Percentiles rank a stretch among this genome's conserved stretches.
phyloP scores from a whole-genome alignment of 129 eudicot species.

The Dittrichia graveolens region DNA sequence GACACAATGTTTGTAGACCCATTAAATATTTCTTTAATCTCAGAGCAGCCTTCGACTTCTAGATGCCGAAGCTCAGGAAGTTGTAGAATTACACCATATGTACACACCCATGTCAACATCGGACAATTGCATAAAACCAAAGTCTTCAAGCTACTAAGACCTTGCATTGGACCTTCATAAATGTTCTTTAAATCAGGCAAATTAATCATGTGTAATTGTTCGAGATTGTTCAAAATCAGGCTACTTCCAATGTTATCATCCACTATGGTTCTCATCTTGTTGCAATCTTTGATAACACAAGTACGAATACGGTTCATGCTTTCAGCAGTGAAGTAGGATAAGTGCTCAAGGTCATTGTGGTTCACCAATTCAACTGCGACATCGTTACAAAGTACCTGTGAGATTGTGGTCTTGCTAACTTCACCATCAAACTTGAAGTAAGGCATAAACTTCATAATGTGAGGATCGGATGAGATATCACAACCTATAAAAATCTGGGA shows the following conservation, averaged over 20 bases:
- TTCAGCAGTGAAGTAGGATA: slow-evolving; percentile 17
- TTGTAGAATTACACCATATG: slow-evolving; percentile 23
- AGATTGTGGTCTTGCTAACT: slow-evolving; percentile 17
- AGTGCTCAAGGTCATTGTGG: slow-evolving; percentile 29
- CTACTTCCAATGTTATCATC: slow-evolving; percentile 12
- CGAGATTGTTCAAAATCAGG: slow-evolving; percentile 20
- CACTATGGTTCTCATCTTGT: slow-evolving; percentile 20
- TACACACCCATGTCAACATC: slow-evolving; percentile 6
- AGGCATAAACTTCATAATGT: slow-evolving; percentile 12
- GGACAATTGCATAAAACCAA: slow-evolving; percentile 22
- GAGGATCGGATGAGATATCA: slow-evolving; percentile 25
- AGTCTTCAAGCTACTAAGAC: slow-evolving; percentile 25
- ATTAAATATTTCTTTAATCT: slow-evolving; percentile 20
- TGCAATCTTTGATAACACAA: slow-evolving; percentile 29
- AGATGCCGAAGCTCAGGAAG: slow-evolving; percentile 24
- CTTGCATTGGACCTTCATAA: slow-evolving; percentile 25
- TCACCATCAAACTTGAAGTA: slow-evolving; percentile 27
- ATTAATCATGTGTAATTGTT: slow-evolving; percentile 25
- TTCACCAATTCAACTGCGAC: slow-evolving; percentile 32
- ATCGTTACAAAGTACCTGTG: slow-evolving; percentile 15
- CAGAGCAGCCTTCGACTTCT: slow-evolving; percentile 14
- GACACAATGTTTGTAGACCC: not conserved
- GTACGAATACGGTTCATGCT: slow-evolving; percentile 22
- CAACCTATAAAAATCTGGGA: slow-evolving; percentile 29
- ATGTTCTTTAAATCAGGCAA: slow-evolving; percentile 24